Conservation (phyloP, 1,284 basidiomycete genomes). For the Naganishia sp. region DNA sequence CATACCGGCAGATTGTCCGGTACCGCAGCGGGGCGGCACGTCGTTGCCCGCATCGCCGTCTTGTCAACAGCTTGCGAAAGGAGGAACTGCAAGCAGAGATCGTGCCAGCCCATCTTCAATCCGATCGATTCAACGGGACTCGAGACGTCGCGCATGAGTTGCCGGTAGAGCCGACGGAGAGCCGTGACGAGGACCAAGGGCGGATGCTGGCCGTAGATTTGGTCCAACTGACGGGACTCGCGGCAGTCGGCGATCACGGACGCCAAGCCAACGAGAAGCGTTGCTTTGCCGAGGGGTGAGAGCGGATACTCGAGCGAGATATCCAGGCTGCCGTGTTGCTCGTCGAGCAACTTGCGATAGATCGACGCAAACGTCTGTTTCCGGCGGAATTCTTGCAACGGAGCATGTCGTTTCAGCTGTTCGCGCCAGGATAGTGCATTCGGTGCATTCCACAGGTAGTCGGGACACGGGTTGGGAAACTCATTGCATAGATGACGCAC, state of each 20-base stretch:
- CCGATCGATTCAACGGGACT: slow-evolving; percentile 18
- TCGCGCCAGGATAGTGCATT: slow-evolving; percentile 25
- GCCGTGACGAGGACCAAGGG: slow-evolving; percentile 26
- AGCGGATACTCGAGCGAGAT: slow-evolving; percentile 19
- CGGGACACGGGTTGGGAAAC: slow-evolving; percentile 19
- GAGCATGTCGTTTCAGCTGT: neutral
- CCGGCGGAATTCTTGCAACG: slow-evolving; percentile 1
- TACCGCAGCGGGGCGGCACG: slow-evolving; percentile 23
- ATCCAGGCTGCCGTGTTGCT: slow-evolving; percentile 23
- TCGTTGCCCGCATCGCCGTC: slow-evolving; percentile 14
- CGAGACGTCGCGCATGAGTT: slow-evolving; percentile 5
- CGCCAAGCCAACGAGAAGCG: slow-evolving; percentile 25
- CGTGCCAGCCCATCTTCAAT: slow-evolving; percentile 28
- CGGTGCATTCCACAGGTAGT: slow-evolving; percentile 25
- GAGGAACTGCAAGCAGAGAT: slow-evolving; percentile 25
- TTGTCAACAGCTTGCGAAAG: slow-evolving; percentile 27
- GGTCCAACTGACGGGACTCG: slow-evolving; percentile 19
- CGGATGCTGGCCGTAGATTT: slow-evolving; percentile 24
- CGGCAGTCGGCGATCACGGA: slow-evolving; percentile 29
- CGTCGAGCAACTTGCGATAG: slow-evolving; percentile 26
- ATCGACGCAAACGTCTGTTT: slow-evolving; percentile 28
- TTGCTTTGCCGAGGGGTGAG: slow-evolving; percentile 21
- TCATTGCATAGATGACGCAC: slow-evolving; percentile 30
- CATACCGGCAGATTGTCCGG: slow-evolving; percentile 28
- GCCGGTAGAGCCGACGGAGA: slow-evolving; percentile 22